These are phyloP conservation scores for Ascodesmis nigricans DNA, from an alignment of 495 filamentous ascomycete species.

Conservation along the genomic window DNA sequence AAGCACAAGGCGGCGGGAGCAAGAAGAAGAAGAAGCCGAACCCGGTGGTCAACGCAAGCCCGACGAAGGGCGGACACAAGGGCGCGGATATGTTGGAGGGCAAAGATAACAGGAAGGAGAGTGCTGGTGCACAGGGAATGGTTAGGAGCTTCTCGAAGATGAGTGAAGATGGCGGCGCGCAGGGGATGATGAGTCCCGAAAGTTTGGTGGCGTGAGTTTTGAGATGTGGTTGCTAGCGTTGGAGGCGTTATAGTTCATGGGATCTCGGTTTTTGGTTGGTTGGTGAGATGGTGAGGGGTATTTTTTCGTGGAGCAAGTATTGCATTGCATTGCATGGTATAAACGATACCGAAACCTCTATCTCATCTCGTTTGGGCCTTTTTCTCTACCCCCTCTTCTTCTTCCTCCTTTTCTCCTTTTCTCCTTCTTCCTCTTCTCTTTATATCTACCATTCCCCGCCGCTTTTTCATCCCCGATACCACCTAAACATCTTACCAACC, in stretches of 20 bases:
- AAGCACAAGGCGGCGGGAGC: slow-evolving; percentile 45
- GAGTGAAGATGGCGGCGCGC: slow-evolving; percentile 30
- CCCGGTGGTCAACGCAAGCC: slow-evolving; percentile 8
- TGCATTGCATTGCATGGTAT: background rate
- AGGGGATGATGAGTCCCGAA: slow-evolving; percentile 47
- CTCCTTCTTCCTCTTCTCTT: background rate
- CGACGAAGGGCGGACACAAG: slow-evolving; percentile 5
- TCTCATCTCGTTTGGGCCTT: background rate
- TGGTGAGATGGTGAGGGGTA: background rate
- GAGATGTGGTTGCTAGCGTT: no score
- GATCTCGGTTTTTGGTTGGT: background rate
- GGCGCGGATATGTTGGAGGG: slow-evolving; percentile 10
- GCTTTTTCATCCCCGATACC: slow-evolving; percentile 2
- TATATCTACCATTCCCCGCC: no score
- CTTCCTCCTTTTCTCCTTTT: slow-evolving; percentile 1
- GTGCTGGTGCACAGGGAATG: slow-evolving; percentile 5
- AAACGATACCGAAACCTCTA: background rate
- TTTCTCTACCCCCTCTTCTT: background rate
- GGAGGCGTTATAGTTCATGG: background rate
- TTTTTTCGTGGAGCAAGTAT: background rate
- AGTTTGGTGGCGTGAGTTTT: slow-evolving; percentile 26
- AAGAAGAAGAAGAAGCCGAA: slow-evolving; percentile 47
- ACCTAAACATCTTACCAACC: slow-evolving; percentile 5
- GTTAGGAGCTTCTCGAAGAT: slow-evolving; percentile 18
- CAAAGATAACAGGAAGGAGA: slow-evolving; percentile 4